Conservation (phyloP, 306 rosid genomes). For the Trichosanthes truncata region DNA sequence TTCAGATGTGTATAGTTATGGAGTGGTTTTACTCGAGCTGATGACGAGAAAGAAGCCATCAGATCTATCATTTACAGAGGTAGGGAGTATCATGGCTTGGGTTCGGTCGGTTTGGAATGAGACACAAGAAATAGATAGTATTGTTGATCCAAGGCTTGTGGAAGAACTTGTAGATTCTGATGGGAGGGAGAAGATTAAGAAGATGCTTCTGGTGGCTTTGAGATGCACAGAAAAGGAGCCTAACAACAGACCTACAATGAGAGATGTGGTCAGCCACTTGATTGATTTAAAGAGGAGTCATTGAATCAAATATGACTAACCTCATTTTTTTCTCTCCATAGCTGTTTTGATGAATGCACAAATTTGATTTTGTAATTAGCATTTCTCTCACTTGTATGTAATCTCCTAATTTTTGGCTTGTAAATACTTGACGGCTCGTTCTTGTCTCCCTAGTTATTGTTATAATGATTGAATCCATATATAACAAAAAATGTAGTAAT, state of each 20-base stretch:
- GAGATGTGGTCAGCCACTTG: constrained; percentile 37
- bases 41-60: constrained; percentile 56
- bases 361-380: too few species aligned
- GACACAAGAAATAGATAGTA: constrained; percentile 25
- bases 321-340: too few species aligned
- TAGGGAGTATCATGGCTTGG: constrained; percentile 37
- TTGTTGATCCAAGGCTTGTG: constrained; percentile 46
- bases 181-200: constrained; percentile 27
- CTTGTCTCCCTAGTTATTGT: neutral
- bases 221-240: constrained; percentile 54
- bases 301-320: too few species aligned
- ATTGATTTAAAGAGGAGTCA: constrained; percentile 16
- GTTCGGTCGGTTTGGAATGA: constrained; percentile 40
- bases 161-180: constrained; percentile 31
- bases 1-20: constrained; percentile 66
- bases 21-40: constrained; percentile 72
- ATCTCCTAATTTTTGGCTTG: neutral
- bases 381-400: too few species aligned
- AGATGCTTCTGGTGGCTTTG: constrained; percentile 43
- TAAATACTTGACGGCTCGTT: neutral
- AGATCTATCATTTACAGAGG: constrained; percentile 40
- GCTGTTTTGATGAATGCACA: too few species aligned
- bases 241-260: constrained; percentile 50
- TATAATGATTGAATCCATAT: too few species aligned
- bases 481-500: too few species aligned